Base-by-base conservation (phyloP, 2,329 filamentous ascomycete species). In the Chaetothyriales sp. region DNA sequence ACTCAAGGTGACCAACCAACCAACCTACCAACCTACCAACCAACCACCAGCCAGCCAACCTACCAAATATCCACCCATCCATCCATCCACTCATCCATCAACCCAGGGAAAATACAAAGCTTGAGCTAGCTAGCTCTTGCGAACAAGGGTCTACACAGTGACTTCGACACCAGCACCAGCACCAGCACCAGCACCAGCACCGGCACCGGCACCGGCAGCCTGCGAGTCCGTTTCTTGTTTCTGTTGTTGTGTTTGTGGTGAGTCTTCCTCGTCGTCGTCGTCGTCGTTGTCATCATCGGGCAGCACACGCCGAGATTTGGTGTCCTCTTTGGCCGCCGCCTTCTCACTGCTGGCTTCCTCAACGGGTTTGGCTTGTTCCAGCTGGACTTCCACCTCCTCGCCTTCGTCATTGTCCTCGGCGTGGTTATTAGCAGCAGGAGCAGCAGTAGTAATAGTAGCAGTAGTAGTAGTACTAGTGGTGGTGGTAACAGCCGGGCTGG, bases 331-430 rank as follows among this genome's bases (percentile, higher is more conserved):
- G 4, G 47, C n/a, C n/a, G n/a, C n/a, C n/a, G n/a, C 15, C 47
- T 49, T 10, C 5, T 36, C 47, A 15, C 5, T 15, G 15, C 39
- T 47, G 26, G 18, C 15, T 32, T 50, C 46, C 12, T 26, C 18
- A 5, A 39, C 49, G 15, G 43, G 20, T 15, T 19, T 46, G 9
- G 22, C 25, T 10, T 39, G 18, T 12, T 50, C 50, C 28, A 51
- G 50, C 44, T 47, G 28, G 18, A 51, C 48, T 43, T 51, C 50
- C 10, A 26, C 50, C 32, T 46, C 47, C 32, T 52, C 50, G 18
- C 49, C 50, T 36, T 52, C 49, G 3, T 28, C 28, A 36, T 51
- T 44, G 18, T 43, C 28, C 4, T 26, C 47, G 6, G 43, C 39
- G 18, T 28, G 19, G 25, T 45, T 15, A 10, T 18, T 45, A 15